Percentiles rank a stretch among this genome's conserved stretches.
Evolutionary conservation across 306 rosid genomes (phyloP).

Genomic region (Cercis canadensis): DNA sequence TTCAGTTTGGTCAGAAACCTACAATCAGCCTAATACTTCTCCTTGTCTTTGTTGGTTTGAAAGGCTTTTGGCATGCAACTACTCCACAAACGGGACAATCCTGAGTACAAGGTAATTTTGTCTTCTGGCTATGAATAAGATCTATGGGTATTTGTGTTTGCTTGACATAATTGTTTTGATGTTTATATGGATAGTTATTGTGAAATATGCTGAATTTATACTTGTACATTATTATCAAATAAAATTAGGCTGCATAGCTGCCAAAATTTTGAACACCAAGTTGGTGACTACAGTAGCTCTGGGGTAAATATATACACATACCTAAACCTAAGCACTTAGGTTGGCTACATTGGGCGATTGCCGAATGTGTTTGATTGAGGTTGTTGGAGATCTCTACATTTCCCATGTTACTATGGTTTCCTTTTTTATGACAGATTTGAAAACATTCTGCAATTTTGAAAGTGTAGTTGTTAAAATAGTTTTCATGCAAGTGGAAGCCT

Average conservation of each 20-base stretch:
- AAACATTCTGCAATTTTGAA: slow-evolving; percentile 12
- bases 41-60: slow-evolving; percentile 29
- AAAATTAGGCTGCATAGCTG: background rate
- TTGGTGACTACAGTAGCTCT: background rate
- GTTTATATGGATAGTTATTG: background rate
- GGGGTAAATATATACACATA: background rate
- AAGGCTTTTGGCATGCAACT: slow-evolving; percentile 96
- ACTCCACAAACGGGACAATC: slow-evolving; percentile 76
- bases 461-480: slow-evolving; percentile 8
- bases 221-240: background rate
- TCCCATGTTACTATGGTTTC: background rate
- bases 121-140: slow-evolving; percentile 14
- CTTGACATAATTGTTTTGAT: slow-evolving; percentile 2
- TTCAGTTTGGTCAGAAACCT: slow-evolving; percentile 22
- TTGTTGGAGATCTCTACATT: background rate
- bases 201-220: slow-evolving; percentile 6
- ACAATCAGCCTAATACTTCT: slow-evolving; percentile 27
- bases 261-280: slow-evolving; percentile 15
- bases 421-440: background rate
- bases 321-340: background rate
- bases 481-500: background rate
- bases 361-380: background rate
- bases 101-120: slow-evolving; percentile 75
- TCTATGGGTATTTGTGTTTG: slow-evolving; percentile 22
- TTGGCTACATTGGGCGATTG: background rate